These are phyloP conservation scores for Cercospora sp. DNA, from an alignment of 2,329 filamentous ascomycete species.

Conservation along the genomic window DNA sequence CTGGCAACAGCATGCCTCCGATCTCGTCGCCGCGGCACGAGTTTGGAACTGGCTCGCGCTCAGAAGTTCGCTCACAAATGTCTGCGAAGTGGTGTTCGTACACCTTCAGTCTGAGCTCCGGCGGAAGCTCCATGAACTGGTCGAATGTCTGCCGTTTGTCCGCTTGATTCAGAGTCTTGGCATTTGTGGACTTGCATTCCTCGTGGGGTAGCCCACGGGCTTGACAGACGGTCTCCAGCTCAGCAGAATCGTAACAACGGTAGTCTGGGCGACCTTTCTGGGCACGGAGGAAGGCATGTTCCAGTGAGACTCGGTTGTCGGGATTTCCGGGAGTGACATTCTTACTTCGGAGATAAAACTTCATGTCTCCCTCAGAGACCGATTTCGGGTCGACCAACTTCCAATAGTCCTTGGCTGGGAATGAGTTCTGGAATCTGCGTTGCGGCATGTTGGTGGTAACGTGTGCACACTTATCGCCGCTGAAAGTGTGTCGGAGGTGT, in stretches of 20 bases:
- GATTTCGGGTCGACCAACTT: not conserved
- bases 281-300: not conserved
- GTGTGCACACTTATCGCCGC: not conserved
- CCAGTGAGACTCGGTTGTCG: not conserved
- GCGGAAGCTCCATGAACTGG: not conserved
- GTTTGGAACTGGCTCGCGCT: not conserved
- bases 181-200: not conserved
- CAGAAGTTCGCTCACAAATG: not conserved
- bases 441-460: not conserved
- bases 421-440: not conserved
- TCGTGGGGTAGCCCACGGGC: not conserved
- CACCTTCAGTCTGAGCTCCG: not conserved
- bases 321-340: not conserved
- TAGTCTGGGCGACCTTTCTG: not conserved
- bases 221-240: not conserved
- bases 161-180: not conserved
- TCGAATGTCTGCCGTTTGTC: not conserved
- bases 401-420: not conserved
- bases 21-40: not conserved
- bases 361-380: not conserved
- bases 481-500: not conserved
- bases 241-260: not conserved
- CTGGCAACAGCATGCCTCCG: not conserved
- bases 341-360: not conserved
- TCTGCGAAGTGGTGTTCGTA: conserved; percentile 3